Base-by-base conservation (phyloP, 768 basidiomycete species). In the Mycena indigotica region DNA sequence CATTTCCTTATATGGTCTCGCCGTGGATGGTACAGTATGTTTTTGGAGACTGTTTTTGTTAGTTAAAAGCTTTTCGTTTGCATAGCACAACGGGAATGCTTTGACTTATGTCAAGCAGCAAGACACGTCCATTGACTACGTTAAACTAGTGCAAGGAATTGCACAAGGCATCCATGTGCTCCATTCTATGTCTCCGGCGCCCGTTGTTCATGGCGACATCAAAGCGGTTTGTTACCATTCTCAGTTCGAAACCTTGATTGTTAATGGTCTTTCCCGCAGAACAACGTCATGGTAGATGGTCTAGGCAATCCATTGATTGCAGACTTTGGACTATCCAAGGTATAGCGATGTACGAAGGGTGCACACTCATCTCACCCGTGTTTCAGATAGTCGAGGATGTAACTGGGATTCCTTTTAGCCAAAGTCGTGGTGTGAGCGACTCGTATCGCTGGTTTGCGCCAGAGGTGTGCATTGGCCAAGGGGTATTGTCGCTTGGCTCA, bases 301-400 rank as follows among this genome's bases (percentile, higher is more conserved):
- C 41, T 61, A 38, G 82, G 82, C 0, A 68, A 74, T 19, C 83
- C 84, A 26, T 72, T 84, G 15, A 69, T 85, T 16, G 77, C 84
- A 10, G 84, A 85, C 61, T 85, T 85, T 62, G 82, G 84, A 26
- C 73, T 85, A 48, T 80, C 83, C 10, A 77, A 78, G 67, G 83
- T 81, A 56, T 23, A 24, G 44, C 23, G n/a, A n/a, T 15, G 8
- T 19, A 32, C n/a, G 25, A 28, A 17, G 5, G 16, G 19, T 25
- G 28, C 49, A 39, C 56, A 41, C 25, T 5, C 12, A 3, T 29
- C 41, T 28, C 24, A 48, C 12, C 41, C 6, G 13, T 13, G 21
- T 35, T 35, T 13, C 57, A 85, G 83, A 77, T 84, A 17, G 76
- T 84, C 23, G 81, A 84, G 60, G 82, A 84, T 52, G 77, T 83